Base-by-base conservation (phyloP, 1,284 basidiomycete species). In the Inonotus hispidus region DNA sequence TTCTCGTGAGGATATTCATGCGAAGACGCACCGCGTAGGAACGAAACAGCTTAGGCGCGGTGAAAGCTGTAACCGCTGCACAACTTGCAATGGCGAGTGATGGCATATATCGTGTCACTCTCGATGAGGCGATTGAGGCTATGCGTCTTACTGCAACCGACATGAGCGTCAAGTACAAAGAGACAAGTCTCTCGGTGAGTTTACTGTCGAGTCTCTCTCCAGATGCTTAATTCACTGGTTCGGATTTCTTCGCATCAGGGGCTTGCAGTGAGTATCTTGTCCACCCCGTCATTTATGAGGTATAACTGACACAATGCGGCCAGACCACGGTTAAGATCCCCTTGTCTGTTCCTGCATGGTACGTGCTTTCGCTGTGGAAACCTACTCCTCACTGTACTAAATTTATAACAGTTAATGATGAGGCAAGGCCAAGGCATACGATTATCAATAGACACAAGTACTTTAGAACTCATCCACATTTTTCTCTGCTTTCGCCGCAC, bases 121-220 rank as follows among this genome's bases (percentile, higher is more conserved):
- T 98, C 25, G 95, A 98, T 70, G 94, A 98, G 72, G 95, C 95
- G 0, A 98, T 98, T 60, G 92, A 94, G 70, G 96, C 95, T 1
- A 97, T 97, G 91, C 81, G 93, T 39, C 75, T 96, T 43, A 98
- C 95, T 0, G 95, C 95, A 29, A 77, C 81, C 23, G 88, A 92
- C 70, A 92, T 93, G 90, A 91, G 88, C 65, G 82, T 89, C 62
- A 90, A 93, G 70, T 93, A 95, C 72, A 95, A 95, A 72, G 94
- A 96, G 75, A 96, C 94, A 1, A 92, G 89, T 73, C 81, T 95
- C 66, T 93, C 93, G 49, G 91, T 92, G 66, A 67, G 80, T 73
- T 25, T 16, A 49, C n/a, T 27, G 29, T 11, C 41, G 32, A 7
- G 11, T 58, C 25, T 29, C 14, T 55, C 45, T 21, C 35, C 14